phyloP scores from a whole-genome alignment of 192 early-diverging fungal genomes.

The Dissophora ornata region DNA sequence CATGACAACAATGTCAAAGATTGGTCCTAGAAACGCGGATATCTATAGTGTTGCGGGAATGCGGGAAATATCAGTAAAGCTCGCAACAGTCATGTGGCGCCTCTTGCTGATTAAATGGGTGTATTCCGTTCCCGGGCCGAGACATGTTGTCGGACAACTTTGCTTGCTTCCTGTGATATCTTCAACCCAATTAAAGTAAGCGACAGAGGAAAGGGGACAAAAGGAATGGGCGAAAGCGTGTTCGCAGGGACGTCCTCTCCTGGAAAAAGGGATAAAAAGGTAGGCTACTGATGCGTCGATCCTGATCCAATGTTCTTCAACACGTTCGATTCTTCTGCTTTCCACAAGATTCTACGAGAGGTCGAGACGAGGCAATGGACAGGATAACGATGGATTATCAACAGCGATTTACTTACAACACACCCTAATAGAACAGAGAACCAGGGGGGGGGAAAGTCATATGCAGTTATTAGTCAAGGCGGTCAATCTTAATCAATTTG shows the following conservation, averaged over 20 bases:
- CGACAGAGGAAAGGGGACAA: too few relatives aligned
- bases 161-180: too few relatives aligned
- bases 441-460: not conserved
- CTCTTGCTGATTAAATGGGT: not conserved
- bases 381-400: too few relatives aligned
- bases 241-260: not conserved
- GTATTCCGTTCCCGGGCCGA: too few relatives aligned
- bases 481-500: too few relatives aligned
- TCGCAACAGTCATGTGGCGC: not conserved
- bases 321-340: too few relatives aligned
- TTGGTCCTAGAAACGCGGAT: slow-evolving; percentile 26
- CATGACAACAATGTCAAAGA: slow-evolving; percentile 48
- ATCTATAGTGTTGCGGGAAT: slow-evolving; percentile 4
- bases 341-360: not conserved
- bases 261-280: not conserved
- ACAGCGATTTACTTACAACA: slow-evolving; percentile 39
- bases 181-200: too few relatives aligned
- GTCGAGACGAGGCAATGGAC: not conserved
- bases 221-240: too few relatives aligned
- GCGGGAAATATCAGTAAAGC: not conserved
- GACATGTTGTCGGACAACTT: too few relatives aligned
- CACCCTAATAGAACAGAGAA: slow-evolving; percentile 28
- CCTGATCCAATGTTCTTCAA: too few relatives aligned
- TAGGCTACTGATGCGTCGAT: not conserved
- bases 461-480: too few relatives aligned